A percentile compares a stretch with the other conserved stretches of the same genome.
These are phyloP conservation scores for Xanthoconium stramineum DNA, from an alignment of 768 basidiomycete species.

Conservation along the genomic window DNA sequence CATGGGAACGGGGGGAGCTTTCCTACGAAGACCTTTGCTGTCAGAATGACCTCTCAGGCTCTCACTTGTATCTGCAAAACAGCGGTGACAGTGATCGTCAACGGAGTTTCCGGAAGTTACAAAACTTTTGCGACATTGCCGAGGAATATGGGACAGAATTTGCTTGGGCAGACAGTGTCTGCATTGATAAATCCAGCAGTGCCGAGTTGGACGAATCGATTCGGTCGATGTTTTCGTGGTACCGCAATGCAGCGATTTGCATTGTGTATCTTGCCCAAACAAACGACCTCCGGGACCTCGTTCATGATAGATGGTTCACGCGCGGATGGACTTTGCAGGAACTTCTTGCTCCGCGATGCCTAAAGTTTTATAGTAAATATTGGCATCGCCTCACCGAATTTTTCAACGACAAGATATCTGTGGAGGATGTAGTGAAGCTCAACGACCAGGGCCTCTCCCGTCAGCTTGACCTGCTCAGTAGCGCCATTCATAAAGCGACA, in stretches of 20 bases:
- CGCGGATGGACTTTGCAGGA: constrained; percentile 8
- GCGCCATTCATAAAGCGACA: neutral
- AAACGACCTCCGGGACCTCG: neutral
- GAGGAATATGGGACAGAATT: neutral
- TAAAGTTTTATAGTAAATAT: constrained; percentile 12
- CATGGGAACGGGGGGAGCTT: neutral
- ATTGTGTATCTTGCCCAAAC: constrained; percentile 10
- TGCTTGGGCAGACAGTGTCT: constrained; percentile 16
- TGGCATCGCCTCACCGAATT: constrained; percentile 10
- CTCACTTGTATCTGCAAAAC: neutral
- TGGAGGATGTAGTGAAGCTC: neutral
- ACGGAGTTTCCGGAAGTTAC: neutral
- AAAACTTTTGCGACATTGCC: neutral
- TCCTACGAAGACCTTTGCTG: neutral
- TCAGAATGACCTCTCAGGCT: neutral
- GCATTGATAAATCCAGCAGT: constrained; percentile 19
- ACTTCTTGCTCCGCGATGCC: constrained; percentile 7
- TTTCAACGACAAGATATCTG: constrained; percentile 1
- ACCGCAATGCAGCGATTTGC: constrained; percentile 12
- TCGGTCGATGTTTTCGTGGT: constrained; percentile 23
- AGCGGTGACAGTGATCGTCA: neutral
- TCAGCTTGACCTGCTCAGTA: neutral
- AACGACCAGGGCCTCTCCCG: neutral
- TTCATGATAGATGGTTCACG: constrained; percentile 16
- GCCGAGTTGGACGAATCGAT: constrained; percentile 20